Evolutionary conservation across 2,329 filamentous ascomycete genomes (phyloP), one percentile per base, ranked within the genome.

Genomic region (Epichloe sibirici): DNA sequence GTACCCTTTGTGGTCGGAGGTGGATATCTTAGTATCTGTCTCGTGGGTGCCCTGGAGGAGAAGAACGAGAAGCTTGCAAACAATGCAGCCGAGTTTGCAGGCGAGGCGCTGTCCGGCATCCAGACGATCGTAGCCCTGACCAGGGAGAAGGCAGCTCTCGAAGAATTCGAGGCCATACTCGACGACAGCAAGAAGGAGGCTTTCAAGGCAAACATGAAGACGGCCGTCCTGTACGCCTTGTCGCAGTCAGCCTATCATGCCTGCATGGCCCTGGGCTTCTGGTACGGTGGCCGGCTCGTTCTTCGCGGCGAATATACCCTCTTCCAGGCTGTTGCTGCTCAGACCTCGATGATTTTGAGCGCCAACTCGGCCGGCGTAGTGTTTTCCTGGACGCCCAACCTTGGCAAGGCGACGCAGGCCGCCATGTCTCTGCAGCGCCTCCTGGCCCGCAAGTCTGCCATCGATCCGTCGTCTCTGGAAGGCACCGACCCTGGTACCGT

Each of bases 1-100:
- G 65, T 72, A 28, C 70, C 70, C 0, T 38, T 73, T 4, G 55
- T 72, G n/a, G 61, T 72, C 9, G 63, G 57, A 47, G 69, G 67
- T 47, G 70, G 70, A 7, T 73, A 64, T 61, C 65, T 69, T 51
- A 65, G 69, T 9, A 39, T 57, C 4, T 51, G 48, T 62, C 63
- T 71, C 57, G 59, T 71, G 31, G 21, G 52, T 2, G 25, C 56
- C 2, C 56, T 57, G 21, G 51, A 57, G 6, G 40, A 40, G 11
- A 45, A 53, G 9, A 51, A 49, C 3, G 51, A 54, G 17, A 15
- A 52, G 25, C 45, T 34, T 5, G 35, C 53, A 4, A 39, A 31
- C 0, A 42, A 48, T 1, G 55, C 56, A 1, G 55, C 55, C 1
- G 38, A 17, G 13, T 60, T 49, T 13, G 53, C 57, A 2, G 48